Evolutionary conservation across 177 flowering plant species (phyloP), one percentile per base, ranked within the genome.

Genomic region (Telopea speciosissima): DNA sequence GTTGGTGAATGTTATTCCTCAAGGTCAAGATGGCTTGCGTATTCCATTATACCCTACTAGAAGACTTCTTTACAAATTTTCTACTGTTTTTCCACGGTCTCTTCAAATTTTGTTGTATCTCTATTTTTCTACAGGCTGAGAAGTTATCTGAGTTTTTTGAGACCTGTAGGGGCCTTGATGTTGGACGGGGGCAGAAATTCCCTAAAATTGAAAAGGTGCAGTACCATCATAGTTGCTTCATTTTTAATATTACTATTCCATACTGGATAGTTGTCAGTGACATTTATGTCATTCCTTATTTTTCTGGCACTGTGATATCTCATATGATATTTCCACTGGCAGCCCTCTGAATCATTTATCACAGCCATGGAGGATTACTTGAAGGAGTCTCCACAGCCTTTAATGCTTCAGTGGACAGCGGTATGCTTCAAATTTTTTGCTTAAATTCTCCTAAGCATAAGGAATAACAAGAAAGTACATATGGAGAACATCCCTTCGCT

Each of bases 331-430:
- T 23, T 66, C 2, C 45, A 24, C 68, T 23, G 81, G 65, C 76
- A 86, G 91, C 85, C 83, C 16, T 85, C 86, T n/a, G 68, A 72
- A 73, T 82, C 89, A 33, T 85, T 85, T 70, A 1, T 84, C 61
- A 40, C 69, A 42, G 74, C 89, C 52, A 85, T 87, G 88, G 86
- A 85, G 72, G 88, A 87, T 12, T 83, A 87, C 72, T 75, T 80
- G 21, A 75, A 65, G 71, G 88, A 85, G 0, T 82, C 87, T 62
- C 86, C 90, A 59, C 79, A 68, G n/a, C 23, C 79, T 28, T 62
- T 77, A 70, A 62, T 71, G 71, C 69, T 79, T 75, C 76, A 73
- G 8, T 36, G 73, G 66, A 73, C 63, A 72, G 62, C 63, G 77
- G 85, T 85, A 83, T 59, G 76, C 13, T 58, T 68, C 60, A 36